phyloP scores from a whole-genome alignment of 306 rosid species.

The Vachellia pachyceras region DNA sequence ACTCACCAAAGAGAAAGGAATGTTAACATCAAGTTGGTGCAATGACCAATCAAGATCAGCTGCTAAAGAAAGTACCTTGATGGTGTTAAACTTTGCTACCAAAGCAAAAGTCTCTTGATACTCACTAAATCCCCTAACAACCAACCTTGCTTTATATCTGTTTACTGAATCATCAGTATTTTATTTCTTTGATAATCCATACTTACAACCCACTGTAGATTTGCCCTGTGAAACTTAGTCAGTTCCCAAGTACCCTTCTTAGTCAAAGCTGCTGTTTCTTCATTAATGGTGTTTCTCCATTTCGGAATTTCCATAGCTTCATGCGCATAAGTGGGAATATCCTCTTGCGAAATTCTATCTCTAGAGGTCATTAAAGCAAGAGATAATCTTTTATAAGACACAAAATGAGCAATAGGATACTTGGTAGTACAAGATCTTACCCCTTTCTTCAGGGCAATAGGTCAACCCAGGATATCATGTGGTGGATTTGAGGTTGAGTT shows the following conservation, averaged over 20 bases:
- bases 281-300: too few relatives aligned
- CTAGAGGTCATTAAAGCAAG: neutral
- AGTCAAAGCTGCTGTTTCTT: too few relatives aligned
- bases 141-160: too few relatives aligned
- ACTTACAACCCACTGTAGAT: neutral
- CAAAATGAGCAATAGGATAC: neutral
- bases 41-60: too few relatives aligned
- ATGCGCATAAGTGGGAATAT: neutral
- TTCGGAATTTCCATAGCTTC: neutral
- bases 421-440: neutral
- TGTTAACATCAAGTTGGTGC: too few relatives aligned
- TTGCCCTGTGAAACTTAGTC: neutral
- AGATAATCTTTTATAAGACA: too few relatives aligned
- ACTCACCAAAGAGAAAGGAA: too few relatives aligned
- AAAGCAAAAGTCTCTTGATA: too few relatives aligned
- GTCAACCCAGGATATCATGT: neutral
- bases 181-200: neutral
- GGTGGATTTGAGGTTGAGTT: neutral
- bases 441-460: neutral
- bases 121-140: too few relatives aligned
- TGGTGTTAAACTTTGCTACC: too few relatives aligned
- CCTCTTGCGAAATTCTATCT: neutral
- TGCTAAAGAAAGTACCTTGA: too few relatives aligned
- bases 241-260: neutral
- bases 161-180: neutral